phyloP scores from a whole-genome alignment of 1,284 basidiomycete genomes.

The Coniophora puteana region DNA sequence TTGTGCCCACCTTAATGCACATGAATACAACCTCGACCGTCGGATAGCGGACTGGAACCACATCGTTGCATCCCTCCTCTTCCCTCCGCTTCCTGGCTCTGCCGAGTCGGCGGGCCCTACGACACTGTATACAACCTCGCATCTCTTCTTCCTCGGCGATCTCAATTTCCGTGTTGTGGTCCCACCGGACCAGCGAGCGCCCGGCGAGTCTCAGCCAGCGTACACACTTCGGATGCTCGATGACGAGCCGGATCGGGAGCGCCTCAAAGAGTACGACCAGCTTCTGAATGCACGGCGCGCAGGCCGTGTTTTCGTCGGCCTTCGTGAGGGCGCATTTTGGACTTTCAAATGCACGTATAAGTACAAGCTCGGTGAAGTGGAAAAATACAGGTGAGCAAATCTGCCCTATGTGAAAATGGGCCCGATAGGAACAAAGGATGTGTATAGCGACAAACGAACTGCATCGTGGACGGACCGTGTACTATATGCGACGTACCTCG shows the following conservation, averaged over 20 bases:
- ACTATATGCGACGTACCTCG: constrained; percentile 80
- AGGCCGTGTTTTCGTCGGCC: constrained; percentile 63
- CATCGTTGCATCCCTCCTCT: constrained; percentile 82
- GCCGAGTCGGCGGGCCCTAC: constrained; percentile 37
- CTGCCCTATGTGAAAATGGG: too few relatives aligned
- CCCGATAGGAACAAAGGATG: too few relatives aligned
- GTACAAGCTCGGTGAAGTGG: constrained; percentile 73
- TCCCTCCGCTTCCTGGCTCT: constrained; percentile 54
- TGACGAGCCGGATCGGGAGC: constrained; percentile 53
- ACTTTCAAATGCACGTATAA: constrained; percentile 90
- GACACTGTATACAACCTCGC: constrained; percentile 78
- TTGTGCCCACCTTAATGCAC: constrained; percentile 87
- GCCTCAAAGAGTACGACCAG: constrained; percentile 78
- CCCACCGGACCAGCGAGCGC: constrained; percentile 41
- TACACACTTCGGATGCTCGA: constrained; percentile 37
- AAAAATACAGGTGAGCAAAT: constrained; percentile 64
- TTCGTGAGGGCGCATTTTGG: constrained; percentile 83
- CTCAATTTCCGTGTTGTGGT: constrained; percentile 83
- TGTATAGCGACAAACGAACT: constrained; percentile 60
- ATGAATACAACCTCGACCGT: constrained; percentile 67
- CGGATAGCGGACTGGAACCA: constrained; percentile 81
- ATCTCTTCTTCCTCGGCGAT: constrained; percentile 86
- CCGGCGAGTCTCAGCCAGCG: constrained; percentile 36
- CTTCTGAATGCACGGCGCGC: constrained; percentile 61
- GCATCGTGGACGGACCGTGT: constrained; percentile 97